Evolutionary conservation across 306 rosid species (phyloP), one percentile per base, ranked within the genome.

Genomic region (Quercus engelmannii): DNA sequence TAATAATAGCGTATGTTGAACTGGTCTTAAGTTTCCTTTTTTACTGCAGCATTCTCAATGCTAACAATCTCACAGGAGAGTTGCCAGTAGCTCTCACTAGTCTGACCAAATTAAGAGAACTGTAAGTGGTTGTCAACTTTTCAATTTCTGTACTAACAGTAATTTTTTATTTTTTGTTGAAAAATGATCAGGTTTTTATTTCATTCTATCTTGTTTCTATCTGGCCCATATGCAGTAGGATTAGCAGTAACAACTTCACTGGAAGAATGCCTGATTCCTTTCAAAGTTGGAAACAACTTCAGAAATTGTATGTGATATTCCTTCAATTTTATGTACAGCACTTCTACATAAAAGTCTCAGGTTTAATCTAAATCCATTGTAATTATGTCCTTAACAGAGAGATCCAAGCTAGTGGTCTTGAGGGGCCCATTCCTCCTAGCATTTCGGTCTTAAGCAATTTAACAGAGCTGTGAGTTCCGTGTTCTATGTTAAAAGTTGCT

Each of bases 241-340:
- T 84, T 23, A 79, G 87, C 38, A 77, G 87, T 33, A 84, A 84
- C 67, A 77, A 80, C 80, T 84, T 84, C 77, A 77, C 9, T 26
- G 87, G 87, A 80, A 84, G 69, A 61, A 73, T 84, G 28, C 87
- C 85, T 0, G 20, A 81, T 26, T 72, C 51, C 19, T 65, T 77
- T 69, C 58, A 2, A 5, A 58, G 71, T 18, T 77, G 85, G 85
- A 61, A 62, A 69, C 69, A 52, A 4, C 84, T 84, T 12, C 30
- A 20, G 62, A 3, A 0, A 12, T 74, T 84, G 85, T 80, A 52
- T 77, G 82, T 23, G 5, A 51, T 25, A 30, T 54, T 73, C 8
- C 21, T 14, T 5, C 75, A 11, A 11, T 71, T 4, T 10, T 4
- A 2, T 55, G 25, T 25, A 5, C 6, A 62, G 58, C 6, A 46